Conservation (phyloP, 768 basidiomycete genomes). For the Lactarius tabidus region DNA sequence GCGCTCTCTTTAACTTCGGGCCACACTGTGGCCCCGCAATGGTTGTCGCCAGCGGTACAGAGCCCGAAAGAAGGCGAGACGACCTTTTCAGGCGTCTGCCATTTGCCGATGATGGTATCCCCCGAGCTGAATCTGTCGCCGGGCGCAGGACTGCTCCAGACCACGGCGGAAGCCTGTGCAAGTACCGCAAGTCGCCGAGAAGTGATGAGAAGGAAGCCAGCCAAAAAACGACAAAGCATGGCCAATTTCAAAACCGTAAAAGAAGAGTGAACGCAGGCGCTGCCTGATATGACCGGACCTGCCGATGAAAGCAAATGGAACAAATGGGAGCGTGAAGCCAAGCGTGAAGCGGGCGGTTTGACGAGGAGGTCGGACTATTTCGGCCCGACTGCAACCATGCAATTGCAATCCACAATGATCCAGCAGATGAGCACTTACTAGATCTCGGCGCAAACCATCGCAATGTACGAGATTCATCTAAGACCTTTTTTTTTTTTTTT, state of each 20-base stretch:
- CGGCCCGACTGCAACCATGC: too few species aligned
- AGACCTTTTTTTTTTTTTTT: too few species aligned
- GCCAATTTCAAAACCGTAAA: not conserved
- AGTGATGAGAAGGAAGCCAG: slow-evolving; percentile 6
- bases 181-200: slow-evolving; percentile 5
- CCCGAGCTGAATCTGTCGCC: slow-evolving; percentile 31
- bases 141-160: slow-evolving; percentile 31
- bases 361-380: too few species aligned
- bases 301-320: slow-evolving; percentile 7
- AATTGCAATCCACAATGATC: too few species aligned
- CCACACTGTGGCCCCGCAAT: slow-evolving; percentile 31
- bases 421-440: too few species aligned
- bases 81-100: slow-evolving; percentile 30
- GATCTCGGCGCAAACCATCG: too few species aligned
- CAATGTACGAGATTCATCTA: too few species aligned
- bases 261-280: slow-evolving; percentile 4
- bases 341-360: not conserved
- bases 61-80: slow-evolving; percentile 36
- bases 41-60: slow-evolving; percentile 26
- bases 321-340: not conserved
- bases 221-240: slow-evolving; percentile 12
- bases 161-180: slow-evolving; percentile 21
- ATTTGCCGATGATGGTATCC: slow-evolving; percentile 34
- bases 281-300: slow-evolving; percentile 18
- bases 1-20: slow-evolving; percentile 29